Base-by-base conservation (phyloP, 441 rosid genomes). In the Adansonia madagascariensis region DNA sequence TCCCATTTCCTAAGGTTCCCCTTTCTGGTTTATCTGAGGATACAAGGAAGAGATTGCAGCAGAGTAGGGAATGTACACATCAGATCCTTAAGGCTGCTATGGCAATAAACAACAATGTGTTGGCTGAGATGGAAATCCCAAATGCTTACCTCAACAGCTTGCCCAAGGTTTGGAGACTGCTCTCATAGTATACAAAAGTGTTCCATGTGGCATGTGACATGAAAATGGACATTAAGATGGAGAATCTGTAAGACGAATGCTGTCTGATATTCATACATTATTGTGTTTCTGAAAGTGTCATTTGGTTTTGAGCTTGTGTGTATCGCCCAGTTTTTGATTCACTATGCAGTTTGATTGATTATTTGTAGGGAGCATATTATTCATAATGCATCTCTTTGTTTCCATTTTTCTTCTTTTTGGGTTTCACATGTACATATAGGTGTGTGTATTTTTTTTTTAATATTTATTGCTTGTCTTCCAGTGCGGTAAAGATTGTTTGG, bases 61-160 rank as follows among this genome's bases (percentile, higher is more conserved):
- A 91, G 74, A 92, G 91, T 64, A 85, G 94, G 79, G 98, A 95
- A 81, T 94, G 95, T 73, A 88, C 97, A 1, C 91, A 89, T 75
- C 98, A 95, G 89, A 95, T 95, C 79, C 79, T 95, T 68, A 95
- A 94, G 86, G 99, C 99, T 22, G 94, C 98, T 8, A 89, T 94
- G 98, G 97, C 98, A 3, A 95, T 95, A 82, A 95, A 95, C 82
- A 91, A 89, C 41, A 88, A 89, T 52, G 97, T 95, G 66, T 92
- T 95, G 59, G 89, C 90, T 5, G 97, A 95, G 78, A 95, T 91
- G 98, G 98, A 92, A 83, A 89, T 95, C 62, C 98, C 99, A 9
- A 69, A 72, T 75, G 93, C 92, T 41, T 95, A 94, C 85, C 80
- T 94, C 84, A 94, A 94, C 71, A 85, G 92, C 56, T 84, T 95